phyloP scores from a whole-genome alignment of 1,284 basidiomycete species.

The Malassezia pachydermatis region DNA sequence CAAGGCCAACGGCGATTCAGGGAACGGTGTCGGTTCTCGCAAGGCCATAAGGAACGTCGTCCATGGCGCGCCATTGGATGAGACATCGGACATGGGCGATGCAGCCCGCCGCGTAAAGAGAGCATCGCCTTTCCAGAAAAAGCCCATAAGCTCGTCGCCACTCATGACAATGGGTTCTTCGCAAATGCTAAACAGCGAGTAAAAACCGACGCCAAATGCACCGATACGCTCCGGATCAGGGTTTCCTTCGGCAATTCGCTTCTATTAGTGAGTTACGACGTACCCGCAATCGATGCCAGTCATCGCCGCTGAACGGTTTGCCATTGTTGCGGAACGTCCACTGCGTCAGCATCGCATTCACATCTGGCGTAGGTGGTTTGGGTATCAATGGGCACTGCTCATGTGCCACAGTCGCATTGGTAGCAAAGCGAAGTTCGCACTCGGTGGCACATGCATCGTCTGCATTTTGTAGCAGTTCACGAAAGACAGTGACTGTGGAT shows the following conservation, averaged over 20 bases:
- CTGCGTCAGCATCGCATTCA: conserved; percentile 47
- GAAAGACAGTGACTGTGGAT: conserved; percentile 56
- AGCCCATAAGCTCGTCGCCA: conserved; percentile 74
- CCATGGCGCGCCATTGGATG: conserved; percentile 55
- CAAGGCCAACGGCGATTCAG: conserved; percentile 68
- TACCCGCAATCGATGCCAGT: conserved; percentile 44
- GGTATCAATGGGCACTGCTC: conserved; percentile 1
- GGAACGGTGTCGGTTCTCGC: conserved; percentile 71
- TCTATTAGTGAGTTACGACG: conserved; percentile 9
- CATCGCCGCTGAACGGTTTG: conserved; percentile 38
- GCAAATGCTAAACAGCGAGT: conserved; percentile 52
- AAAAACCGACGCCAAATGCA: conserved; percentile 52
- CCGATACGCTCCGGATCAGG: conserved; percentile 54
- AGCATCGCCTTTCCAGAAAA: conserved; percentile 69
- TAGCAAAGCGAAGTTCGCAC: conserved; percentile 45
- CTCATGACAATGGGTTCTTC: conserved; percentile 88
- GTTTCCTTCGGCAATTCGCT: conserved; percentile 51
- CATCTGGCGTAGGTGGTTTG: conserved; percentile 31
- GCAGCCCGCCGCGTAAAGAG: conserved; percentile 38
- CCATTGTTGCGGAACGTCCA: conserved; percentile 74
- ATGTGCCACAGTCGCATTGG: conserved; percentile 18
- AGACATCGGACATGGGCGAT: conserved; percentile 21
- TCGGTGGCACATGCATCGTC: conserved; percentile 71
- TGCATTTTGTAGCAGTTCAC: conserved; percentile 87
- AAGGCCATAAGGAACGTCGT: conserved; percentile 84